A percentile compares a stretch with the other conserved stretches of the same genome.
These are phyloP conservation scores for Daldinia sp. DNA, from an alignment of 2,329 filamentous ascomycete species.

Conservation along the genomic window DNA sequence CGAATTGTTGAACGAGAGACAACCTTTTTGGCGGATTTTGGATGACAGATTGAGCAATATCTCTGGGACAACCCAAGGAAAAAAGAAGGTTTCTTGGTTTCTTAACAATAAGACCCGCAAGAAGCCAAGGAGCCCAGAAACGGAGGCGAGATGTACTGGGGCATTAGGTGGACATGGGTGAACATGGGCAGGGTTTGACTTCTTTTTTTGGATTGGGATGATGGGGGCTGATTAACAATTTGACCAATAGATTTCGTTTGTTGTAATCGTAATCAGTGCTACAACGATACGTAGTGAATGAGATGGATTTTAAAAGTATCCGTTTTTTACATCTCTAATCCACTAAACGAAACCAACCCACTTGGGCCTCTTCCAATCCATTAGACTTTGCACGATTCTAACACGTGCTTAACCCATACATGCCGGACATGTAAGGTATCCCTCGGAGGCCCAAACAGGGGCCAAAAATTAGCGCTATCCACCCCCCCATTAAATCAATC, in stretches of 20 bases:
- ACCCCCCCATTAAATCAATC: too few species aligned
- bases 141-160: constrained; percentile 25
- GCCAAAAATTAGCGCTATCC: too few species aligned
- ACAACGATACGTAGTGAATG: constrained; percentile 12
- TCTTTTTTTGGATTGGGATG: constrained; percentile 38
- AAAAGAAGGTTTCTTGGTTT: constrained; percentile 19
- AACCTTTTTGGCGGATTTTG: constrained; percentile 15
- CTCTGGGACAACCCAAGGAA: constrained; percentile 23
- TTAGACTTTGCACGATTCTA: constrained; percentile 7
- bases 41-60: constrained; percentile 37
- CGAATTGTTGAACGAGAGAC: constrained; percentile 30
- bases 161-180: too few species aligned
- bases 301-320: constrained; percentile 23
- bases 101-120: constrained; percentile 7
- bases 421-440: not conserved
- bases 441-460: too few species aligned
- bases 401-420: constrained; percentile 16
- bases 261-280: constrained; percentile 30
- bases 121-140: constrained; percentile 28
- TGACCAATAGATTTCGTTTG: constrained; percentile 15
- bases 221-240: not conserved
- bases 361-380: constrained; percentile 21
- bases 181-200: constrained; percentile 22
- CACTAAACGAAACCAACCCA: not conserved
- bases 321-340: not conserved